Base-by-base conservation (phyloP, 2,329 filamentous ascomycete species). In the Hymenoscyphus infarciens region DNA sequence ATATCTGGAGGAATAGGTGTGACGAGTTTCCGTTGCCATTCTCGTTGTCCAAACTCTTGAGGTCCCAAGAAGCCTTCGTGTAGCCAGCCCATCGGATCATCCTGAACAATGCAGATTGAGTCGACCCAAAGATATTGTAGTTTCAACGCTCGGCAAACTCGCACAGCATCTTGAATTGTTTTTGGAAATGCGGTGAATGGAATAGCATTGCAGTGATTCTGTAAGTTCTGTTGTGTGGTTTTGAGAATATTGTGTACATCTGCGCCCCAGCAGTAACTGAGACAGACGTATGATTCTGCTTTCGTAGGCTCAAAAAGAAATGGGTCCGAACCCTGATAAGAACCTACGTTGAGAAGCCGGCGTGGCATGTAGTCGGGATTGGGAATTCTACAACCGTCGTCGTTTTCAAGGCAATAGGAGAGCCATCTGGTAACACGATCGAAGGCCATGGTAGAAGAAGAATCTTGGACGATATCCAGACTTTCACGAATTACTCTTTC, bases 61-160 rank as follows among this genome's bases (percentile, higher is more conserved):
- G 53, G 15, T 5, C 61, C 61, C 22, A 59, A 56, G 27, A 62
- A 59, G 3, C 61, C 31, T 7, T 31, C 68, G 16, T 59, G 60
- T 25, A 60, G 52, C 68, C 68, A 70, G 54, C 69, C 68, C 52
- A 68, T 59, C 57, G 67, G 60, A 42, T 69, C 65, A 39, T 72
- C 68, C 35, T 75, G 70, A 31, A 70, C 63, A 38, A 75, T 71
- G 55, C 73, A 60, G 13, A 60, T 22, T 22, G 57, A 25, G n/a
- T 54, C 57, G 2, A 54, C 57, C 45, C 31, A 59, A 15, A 75
- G 67, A 63, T 59, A 16, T 11, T 31, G 15, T 10, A 59, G 11
- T 10, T 39, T 29, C n/a, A 60, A 35, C 16, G n/a, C 59, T 8
- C 31, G 31, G 19, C 31, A 35, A 19, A 54, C 42, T 16, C 19